Base-by-base conservation (phyloP, 768 basidiomycete species). In the Lactifluus pinguis region DNA sequence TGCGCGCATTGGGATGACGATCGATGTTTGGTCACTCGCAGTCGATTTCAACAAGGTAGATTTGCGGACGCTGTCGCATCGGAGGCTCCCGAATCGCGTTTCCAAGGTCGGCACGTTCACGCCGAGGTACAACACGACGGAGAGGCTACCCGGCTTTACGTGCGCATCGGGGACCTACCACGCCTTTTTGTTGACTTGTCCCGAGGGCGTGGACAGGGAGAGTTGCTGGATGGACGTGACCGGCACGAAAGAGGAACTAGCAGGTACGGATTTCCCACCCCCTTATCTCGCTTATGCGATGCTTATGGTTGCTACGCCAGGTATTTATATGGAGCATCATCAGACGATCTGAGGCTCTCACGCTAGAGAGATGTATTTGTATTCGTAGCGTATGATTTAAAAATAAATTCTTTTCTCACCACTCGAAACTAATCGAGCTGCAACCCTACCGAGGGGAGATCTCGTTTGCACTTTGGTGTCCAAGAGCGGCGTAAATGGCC, bases 201-300 rank as follows among this genome's bases (percentile, higher is more conserved):
- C 55, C 1, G 44, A 49, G 7, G 60, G 50, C 17, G 45, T 44
- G 45, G n/a, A 10, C 25, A 61, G 34, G 50, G 49, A 52, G 38
- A 38, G 57, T 29, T 57, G 45, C 45, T 49, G 50, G 55, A 21
- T 57, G 15, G 55, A 61, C n/a, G 29, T 61, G 50, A 41, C 51
- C 0, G 42, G 45, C 13, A 49, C 32, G 10, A 49, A 36, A 19
- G 61, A 62, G 13, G 39, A 57, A 21, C 44, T 36, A 2, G 36
- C 49, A 4, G 47, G 51, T 57, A 38, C 21, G 50, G 25, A 5
- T 11, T 5, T 2, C 5, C 14, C 3, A 7, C 41, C 9, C 8
- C 39, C 8, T 21, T 15, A 14, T 34, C 48, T 42, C 15, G 13
- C 2, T 34, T 19, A 2, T 14, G 15, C 19, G 29, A 30, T 7